Evolutionary conservation across 768 basidiomycete genomes (phyloP), one percentile per base, ranked within the genome.

Genomic region (Leucocoprinus leucothites): DNA sequence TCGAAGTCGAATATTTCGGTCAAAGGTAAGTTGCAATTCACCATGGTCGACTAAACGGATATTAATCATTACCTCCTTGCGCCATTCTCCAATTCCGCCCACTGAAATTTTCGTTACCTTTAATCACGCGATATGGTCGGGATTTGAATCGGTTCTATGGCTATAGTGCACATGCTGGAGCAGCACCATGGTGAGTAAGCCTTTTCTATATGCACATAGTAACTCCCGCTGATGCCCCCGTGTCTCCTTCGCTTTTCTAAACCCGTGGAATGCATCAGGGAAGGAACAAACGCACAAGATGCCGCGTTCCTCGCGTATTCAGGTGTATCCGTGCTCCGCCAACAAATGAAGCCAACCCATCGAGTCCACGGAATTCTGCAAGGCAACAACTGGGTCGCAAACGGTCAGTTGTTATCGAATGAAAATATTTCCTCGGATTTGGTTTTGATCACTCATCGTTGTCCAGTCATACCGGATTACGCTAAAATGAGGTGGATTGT

Each of bases 271-370:
- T 55, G 46, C 25, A 47, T 14, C 56, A 81, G 80, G 88, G 89
- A 94, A 68, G 92, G 87, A 21, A 80, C 79, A 40, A 94, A 94
- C 63, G 91, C 92, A 11, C 79, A 92, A 42, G 94, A 95, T 63
- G 94, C 94, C 0, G 92, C 92, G 0, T 88, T 94, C 65, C 71
- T 91, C 8, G 88, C 91, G 0, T 94, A 95, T 67, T 83, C 85
- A 7, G 78, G 81, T 45, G 78, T 96, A 40, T 86, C 91, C 2
- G 83, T 84, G 21, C 77, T 96, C 45, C 81, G 94, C 11, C 94
- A 96, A 67, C 94, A 96, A 71, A 84, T 93, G 57, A 85, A 85
- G 66, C 93, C 94, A 0, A 82, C 86, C 44, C 80, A 86, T 59
- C 85, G 93, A 21, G 75, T 94, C 6, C 87, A 93, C 63, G 91